A percentile compares a stretch with the other conserved stretches of the same genome.
Conservation (phyloP, 1,284 basidiomycete genomes). For the Trichosporon sp. region DNA sequence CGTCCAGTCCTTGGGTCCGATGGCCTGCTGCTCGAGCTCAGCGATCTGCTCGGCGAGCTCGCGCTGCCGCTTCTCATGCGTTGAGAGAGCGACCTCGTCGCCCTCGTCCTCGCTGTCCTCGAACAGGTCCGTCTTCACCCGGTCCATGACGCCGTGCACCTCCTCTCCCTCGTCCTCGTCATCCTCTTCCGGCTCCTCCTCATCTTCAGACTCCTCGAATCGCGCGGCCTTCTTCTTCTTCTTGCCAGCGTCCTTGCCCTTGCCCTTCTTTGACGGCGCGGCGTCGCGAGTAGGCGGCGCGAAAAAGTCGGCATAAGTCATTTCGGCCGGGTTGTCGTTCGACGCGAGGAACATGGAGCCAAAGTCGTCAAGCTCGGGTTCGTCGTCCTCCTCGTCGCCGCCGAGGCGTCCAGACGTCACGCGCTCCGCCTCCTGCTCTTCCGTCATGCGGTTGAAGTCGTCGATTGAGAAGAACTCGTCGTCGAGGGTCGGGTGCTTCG, state of each 20-base stretch:
- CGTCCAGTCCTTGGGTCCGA: constrained; percentile 78
- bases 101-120: constrained; percentile 60
- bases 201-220: constrained; percentile 45
- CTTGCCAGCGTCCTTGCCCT: constrained; percentile 39
- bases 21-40: constrained; percentile 61
- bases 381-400: constrained; percentile 59
- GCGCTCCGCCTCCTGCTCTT: constrained; percentile 71
- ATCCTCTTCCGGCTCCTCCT: constrained; percentile 25
- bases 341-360: constrained; percentile 53
- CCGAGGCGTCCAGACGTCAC: constrained; percentile 66
- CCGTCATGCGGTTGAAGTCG: constrained; percentile 84
- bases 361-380: constrained; percentile 59
- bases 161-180: constrained; percentile 35
- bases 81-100: constrained; percentile 55
- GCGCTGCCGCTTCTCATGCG: constrained; percentile 60
- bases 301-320: constrained; percentile 66
- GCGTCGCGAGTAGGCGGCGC: constrained; percentile 56
- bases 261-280: constrained; percentile 37
- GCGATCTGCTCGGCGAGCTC: constrained; percentile 61
- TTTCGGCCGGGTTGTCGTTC: constrained; percentile 53
- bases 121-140: constrained; percentile 62
- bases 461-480: constrained; percentile 91
- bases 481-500: constrained; percentile 70
- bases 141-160: constrained; percentile 56
- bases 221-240: constrained; percentile 55